Conservation (phyloP, 1,139 yeast species). For the Suhomyces choctaworum region DNA sequence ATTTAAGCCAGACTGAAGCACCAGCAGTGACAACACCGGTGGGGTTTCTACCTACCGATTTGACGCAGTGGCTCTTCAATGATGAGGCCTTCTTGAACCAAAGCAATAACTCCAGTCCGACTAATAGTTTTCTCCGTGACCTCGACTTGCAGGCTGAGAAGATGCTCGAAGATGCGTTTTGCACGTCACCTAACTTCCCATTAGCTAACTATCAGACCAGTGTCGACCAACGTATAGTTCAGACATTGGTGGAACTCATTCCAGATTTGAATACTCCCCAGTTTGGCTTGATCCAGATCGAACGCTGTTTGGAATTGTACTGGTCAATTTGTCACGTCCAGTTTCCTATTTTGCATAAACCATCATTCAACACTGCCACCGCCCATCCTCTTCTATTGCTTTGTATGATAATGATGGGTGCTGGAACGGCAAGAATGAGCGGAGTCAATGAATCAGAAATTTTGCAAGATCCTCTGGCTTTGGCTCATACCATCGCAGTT, state of each 20-base stretch:
- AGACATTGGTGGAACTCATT: conserved; percentile 27
- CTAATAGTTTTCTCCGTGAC: conserved; percentile 15
- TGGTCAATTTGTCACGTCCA: conserved; percentile 64
- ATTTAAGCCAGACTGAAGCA: not conserved
- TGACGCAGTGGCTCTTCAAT: conserved; percentile 31
- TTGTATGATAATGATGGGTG: conserved; percentile 55
- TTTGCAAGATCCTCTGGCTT: conserved; percentile 18
- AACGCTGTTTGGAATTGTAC: conserved; percentile 32
- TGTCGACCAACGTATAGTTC: conserved; percentile 27
- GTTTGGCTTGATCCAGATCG: conserved; percentile 25
- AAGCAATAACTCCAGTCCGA: conserved; percentile 10
- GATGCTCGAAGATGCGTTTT: conserved; percentile 27
- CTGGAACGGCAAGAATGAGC: conserved; percentile 24
- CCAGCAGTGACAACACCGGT: conserved; percentile 2
- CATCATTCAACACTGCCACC: conserved; percentile 54
- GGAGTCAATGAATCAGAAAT: conserved; percentile 14
- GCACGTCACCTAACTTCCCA: conserved; percentile 33
- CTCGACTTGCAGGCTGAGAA: conserved; percentile 2
- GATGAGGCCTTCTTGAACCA: conserved; percentile 18
- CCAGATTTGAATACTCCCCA: conserved; percentile 32
- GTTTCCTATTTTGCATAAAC: conserved; percentile 58
- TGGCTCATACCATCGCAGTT: conserved; percentile 47
- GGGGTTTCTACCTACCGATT: conserved; percentile 16
- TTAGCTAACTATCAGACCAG: conserved; percentile 24
- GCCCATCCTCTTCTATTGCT: conserved; percentile 54